Percentiles rank a stretch among this genome's conserved stretches.
These are phyloP conservation scores for Schizophyllum amplum DNA, from an alignment of 1,284 basidiomycete genomes.

Conservation along the genomic window DNA sequence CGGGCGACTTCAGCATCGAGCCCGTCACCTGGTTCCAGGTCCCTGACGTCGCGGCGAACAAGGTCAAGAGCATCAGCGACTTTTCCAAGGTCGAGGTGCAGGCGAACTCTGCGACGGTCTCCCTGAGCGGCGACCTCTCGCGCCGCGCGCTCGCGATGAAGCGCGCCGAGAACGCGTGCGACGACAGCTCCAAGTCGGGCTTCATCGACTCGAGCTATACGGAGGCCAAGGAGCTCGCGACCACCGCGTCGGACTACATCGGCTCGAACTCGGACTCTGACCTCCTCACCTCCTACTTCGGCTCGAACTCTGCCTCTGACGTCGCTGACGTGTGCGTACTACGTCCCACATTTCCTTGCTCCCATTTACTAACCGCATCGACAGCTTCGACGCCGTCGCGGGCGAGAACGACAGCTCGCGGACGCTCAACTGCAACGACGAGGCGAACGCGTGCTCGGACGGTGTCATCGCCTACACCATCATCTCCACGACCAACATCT, in stretches of 20 bases:
- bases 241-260: conserved; percentile 22
- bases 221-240: conserved; percentile 28
- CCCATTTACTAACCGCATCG: conserved; percentile 19
- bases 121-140: conserved; percentile 21
- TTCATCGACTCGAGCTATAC: conserved; percentile 16
- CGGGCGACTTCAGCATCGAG: conserved; percentile 25
- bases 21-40: conserved; percentile 26
- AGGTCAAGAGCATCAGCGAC: conserved; percentile 3
- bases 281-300: not conserved
- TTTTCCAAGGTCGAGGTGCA: conserved; percentile 15
- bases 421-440: conserved; percentile 24
- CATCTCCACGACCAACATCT: conserved; percentile 28
- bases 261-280: conserved; percentile 10
- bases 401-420: conserved; percentile 22
- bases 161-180: conserved; percentile 21
- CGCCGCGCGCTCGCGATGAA: conserved; percentile 24
- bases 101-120: conserved; percentile 18
- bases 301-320: conserved; percentile 18
- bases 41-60: conserved; percentile 15
- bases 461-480: conserved; percentile 33
- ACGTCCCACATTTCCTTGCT: conserved; percentile 23
- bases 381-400: conserved; percentile 24
- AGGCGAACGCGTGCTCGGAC: conserved; percentile 21
- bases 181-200: not conserved
- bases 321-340: conserved; percentile 22